phyloP scores from a whole-genome alignment of 2,329 filamentous ascomycete species.

The Metarhizium rileyi region DNA sequence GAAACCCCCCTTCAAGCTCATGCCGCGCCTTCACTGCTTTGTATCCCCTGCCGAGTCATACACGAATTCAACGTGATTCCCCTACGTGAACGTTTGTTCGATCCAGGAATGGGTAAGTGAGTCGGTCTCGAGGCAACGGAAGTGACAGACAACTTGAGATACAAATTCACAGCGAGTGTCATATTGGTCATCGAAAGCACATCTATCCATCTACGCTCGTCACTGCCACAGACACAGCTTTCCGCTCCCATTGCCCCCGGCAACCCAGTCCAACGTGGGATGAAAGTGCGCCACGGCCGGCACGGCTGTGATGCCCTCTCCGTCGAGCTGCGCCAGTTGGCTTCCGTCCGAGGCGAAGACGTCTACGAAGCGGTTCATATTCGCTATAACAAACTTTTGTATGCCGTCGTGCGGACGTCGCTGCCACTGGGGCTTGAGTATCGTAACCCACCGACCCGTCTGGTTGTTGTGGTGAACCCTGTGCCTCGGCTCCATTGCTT shows the following conservation, averaged over 20 bases:
- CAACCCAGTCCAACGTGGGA: constrained; percentile 80
- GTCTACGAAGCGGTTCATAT: constrained; percentile 97
- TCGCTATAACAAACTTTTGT: constrained; percentile 84
- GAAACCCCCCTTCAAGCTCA: too few relatives aligned
- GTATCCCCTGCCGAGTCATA: too few relatives aligned
- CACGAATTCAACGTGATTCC: too few relatives aligned
- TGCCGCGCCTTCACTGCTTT: too few relatives aligned
- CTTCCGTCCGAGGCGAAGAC: constrained; percentile 74
- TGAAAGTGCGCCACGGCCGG: constrained; percentile 90
- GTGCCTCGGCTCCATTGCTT: constrained; percentile 58
- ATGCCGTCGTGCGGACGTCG: constrained; percentile 64
- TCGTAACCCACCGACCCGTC: constrained; percentile 89
- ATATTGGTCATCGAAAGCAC: background rate
- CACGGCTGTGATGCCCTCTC: constrained; percentile 87
- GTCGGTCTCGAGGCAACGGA: background rate
- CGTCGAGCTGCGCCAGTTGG: constrained; percentile 79
- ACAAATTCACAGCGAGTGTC: background rate
- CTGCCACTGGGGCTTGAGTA: constrained; percentile 79
- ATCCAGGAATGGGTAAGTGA: too few relatives aligned
- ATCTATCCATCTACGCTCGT: constrained; percentile 6
- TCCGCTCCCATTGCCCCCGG: constrained; percentile 81
- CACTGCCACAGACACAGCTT: constrained; percentile 89
- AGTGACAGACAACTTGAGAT: background rate
- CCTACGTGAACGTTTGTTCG: too few relatives aligned
- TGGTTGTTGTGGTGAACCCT: constrained; percentile 85